phyloP scores from a whole-genome alignment of 108 stramenopile genomes.

The Epipyxis sp. region DNA sequence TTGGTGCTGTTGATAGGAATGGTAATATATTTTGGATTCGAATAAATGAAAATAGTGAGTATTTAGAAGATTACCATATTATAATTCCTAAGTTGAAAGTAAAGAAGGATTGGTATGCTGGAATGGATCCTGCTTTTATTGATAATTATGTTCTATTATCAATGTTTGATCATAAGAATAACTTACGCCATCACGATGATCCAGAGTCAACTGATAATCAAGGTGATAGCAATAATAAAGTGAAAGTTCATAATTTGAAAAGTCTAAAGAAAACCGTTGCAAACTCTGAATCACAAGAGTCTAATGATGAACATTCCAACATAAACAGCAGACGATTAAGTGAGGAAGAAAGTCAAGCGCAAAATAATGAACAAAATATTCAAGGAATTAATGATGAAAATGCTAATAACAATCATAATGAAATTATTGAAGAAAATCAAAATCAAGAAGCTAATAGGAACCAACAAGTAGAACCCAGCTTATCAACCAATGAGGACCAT shows the following conservation, averaged over 20 bases:
- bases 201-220: background rate
- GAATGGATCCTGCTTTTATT: background rate
- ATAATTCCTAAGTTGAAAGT: slow-evolving; percentile 1
- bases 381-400: background rate
- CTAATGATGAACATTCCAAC: background rate
- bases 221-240: too few relatives aligned
- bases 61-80: slow-evolving; percentile 33
- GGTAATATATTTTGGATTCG: slow-evolving; percentile 30
- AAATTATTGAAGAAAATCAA: background rate
- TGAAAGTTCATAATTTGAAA: background rate
- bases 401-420: background rate
- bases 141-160: slow-evolving; percentile 1
- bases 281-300: too few relatives aligned
- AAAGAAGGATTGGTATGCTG: background rate
- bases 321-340: too few relatives aligned
- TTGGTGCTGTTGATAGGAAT: slow-evolving; percentile 23
- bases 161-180: slow-evolving; percentile 18
- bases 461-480: too few relatives aligned
- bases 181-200: background rate
- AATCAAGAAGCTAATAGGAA: background rate
- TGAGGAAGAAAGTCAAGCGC: too few relatives aligned
- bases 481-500: too few relatives aligned
- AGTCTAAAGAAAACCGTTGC: background rate
- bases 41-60: background rate
- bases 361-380: background rate